phyloP scores from a whole-genome alignment of 371 early-diverging fungal genomes.

The Mortierella sp. region DNA sequence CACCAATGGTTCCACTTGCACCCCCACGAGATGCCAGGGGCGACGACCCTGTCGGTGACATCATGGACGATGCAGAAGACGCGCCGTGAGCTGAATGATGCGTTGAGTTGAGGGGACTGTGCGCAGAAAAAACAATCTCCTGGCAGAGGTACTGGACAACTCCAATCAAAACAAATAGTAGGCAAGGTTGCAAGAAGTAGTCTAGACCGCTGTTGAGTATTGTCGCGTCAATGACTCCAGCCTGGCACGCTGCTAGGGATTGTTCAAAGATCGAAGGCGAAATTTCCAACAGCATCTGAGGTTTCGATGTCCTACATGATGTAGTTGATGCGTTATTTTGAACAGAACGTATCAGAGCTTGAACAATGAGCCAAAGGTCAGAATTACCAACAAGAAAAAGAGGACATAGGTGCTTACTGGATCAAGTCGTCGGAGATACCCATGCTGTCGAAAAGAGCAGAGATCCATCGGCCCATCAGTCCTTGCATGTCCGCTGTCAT shows the following conservation, averaged over 20 bases:
- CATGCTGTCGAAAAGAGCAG: constrained; percentile 55
- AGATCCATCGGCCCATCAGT: constrained; percentile 52
- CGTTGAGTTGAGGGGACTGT: not conserved
- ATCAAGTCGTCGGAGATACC: constrained; percentile 56
- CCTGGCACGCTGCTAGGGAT: constrained; percentile 56
- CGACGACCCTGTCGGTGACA: constrained; percentile 44
- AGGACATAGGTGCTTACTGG: constrained; percentile 27
- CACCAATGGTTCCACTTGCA: not conserved
- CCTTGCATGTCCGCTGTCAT: constrained; percentile 51
- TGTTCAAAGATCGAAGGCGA: constrained; percentile 54
- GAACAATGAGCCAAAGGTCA: not conserved
- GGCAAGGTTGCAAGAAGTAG: constrained; percentile 53
- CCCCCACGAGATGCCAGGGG: constrained; percentile 37
- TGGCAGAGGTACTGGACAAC: constrained; percentile 56
- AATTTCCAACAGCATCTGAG: constrained; percentile 55
- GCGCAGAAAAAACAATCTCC: constrained; percentile 47
- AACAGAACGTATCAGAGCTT: not conserved
- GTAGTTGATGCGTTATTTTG: not conserved
- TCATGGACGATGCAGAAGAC: constrained; percentile 17
- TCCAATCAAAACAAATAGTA: constrained; percentile 50
- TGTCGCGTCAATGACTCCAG: constrained; percentile 47
- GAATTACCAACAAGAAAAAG: not conserved
- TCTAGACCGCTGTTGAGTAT: constrained; percentile 48
- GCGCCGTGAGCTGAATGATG: not conserved
- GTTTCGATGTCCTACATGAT: constrained; percentile 45